Base-by-base conservation (phyloP, 352 stramenopile species). In the Thalassiosira exigua region DNA sequence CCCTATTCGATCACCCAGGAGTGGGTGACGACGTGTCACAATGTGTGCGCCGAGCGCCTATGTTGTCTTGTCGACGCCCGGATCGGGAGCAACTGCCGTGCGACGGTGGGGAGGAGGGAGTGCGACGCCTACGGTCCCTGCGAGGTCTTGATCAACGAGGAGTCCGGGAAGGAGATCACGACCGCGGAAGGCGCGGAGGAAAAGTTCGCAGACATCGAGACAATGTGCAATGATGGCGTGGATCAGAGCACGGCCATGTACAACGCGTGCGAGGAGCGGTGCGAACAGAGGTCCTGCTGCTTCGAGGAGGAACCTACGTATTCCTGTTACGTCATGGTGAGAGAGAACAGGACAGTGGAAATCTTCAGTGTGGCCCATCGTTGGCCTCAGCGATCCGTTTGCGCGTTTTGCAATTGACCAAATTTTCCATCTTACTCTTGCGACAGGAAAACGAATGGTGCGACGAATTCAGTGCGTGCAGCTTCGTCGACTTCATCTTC, bases 361-460 rank as follows among this genome's bases (percentile, higher is more conserved):
- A n/a, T n/a, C n/a, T n/a, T n/a, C n/a, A n/a, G n/a, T n/a, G n/a
- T n/a, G n/a, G n/a, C n/a, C n/a, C n/a, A n/a, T n/a, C n/a, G n/a
- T n/a, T n/a, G n/a, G n/a, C n/a, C n/a, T n/a, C n/a, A n/a, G n/a
- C n/a, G n/a, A n/a, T n/a, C n/a, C n/a, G n/a, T n/a, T n/a, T n/a
- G n/a, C n/a, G n/a, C n/a, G n/a, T n/a, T n/a, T n/a, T n/a, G n/a
- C n/a, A n/a, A n/a, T n/a, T 48, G 39, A n/a, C n/a, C n/a, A 48
- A 48, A 48, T 48, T 17, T 48, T 17, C 39, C 11, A 48, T 48
- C 11, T 17, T 17, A 7, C 7, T 66, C 22, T 22, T 19, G 26
- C 52, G 9, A 60, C 50, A 73, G 64, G 64, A 69, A 69, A 61
- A n/a, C n/a, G 68, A 54, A 21, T 77, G 68, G 68, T 77, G 68